Evolutionary conservation across 192 early-diverging fungal genomes (phyloP).

Genomic region (Haplosporangium gracile): DNA sequence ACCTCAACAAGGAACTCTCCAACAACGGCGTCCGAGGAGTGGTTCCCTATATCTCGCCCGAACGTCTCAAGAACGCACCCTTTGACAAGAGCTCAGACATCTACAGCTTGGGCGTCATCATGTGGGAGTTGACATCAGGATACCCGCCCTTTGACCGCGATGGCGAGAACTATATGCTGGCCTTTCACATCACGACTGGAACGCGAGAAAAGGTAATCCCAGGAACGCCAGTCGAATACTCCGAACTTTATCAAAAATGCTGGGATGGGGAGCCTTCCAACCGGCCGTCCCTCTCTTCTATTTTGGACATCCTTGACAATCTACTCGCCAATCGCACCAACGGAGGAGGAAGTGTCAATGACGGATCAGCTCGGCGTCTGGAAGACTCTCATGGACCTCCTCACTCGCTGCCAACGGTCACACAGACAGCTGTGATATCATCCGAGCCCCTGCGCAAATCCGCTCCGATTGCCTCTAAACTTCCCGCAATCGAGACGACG

Average conservation of each 20-base stretch:
- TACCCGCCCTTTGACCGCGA: constrained; percentile 45
- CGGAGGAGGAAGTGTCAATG: not conserved
- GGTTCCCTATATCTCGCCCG: constrained; percentile 58
- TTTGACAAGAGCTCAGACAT: constrained; percentile 56
- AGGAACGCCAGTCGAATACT: constrained; percentile 55
- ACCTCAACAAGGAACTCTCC: constrained; percentile 39
- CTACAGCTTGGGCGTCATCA: constrained; percentile 60
- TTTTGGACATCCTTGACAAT: constrained; percentile 18
- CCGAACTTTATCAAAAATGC: constrained; percentile 55
- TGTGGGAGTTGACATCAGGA: constrained; percentile 58
- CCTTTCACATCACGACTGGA: constrained; percentile 44
- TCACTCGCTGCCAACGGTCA: constrained; percentile 20
- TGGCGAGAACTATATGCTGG: constrained; percentile 48
- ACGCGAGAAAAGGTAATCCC: constrained; percentile 42
- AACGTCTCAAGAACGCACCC: constrained; percentile 38
- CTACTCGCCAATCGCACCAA: constrained; percentile 14
- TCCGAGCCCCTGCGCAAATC: constrained; percentile 10
- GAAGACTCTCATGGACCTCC: constrained; percentile 1
- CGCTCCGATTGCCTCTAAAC: constrained; percentile 8
- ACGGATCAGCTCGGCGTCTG: not conserved
- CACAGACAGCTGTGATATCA: not conserved
- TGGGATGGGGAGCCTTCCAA: constrained; percentile 58
- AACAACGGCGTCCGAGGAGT: constrained; percentile 47
- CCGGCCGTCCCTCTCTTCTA: constrained; percentile 24
- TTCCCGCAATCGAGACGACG: not conserved